Evolutionary conservation across 2,329 filamentous ascomycete species (phyloP), one percentile per base, ranked within the genome.

Genomic region (Metarhizium robertsii): DNA sequence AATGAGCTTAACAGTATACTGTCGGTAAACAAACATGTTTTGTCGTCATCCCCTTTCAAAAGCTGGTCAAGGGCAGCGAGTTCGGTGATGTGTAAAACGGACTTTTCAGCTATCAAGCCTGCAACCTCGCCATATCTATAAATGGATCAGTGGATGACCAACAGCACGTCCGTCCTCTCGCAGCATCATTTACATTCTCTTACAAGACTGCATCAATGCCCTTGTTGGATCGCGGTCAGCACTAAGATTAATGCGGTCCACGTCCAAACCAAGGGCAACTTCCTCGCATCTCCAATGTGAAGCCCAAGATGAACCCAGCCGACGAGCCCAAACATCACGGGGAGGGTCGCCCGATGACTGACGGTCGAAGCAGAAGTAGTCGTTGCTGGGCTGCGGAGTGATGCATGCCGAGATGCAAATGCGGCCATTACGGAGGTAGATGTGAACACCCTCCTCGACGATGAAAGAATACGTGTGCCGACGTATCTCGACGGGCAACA

Each of bases 221-320:
- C 45, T 25, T 6, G 48, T 38, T 4, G 56, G 30, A 11, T 56
- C 52, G 32, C 50, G 48, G 16, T 38, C 25, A 7, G 42, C 18
- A 7, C n/a, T 46, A 34, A 20, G n/a, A 32, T 45, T 25, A 6
- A 50, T n/a, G 32, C 11, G 13, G 16, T 54, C 36, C 8, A 14
- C 11, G 43, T 43, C 32, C 36, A 54, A 43, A 34, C 50, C 36
- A 50, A 55, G 47, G 36, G 55, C 53, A 29, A 55, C 53, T 46
- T 58, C 56, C 40, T 58, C 56, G 43, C 56, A 58, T 53, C 56
- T 47, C 56, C 56, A 58, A 42, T 58, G 56, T 5, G 11, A 30
- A 20, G 54, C 53, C 56, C 56, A 58, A 7, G 56, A 14, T 1
- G 56, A 58, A n/a, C 10, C 6, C 13, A 58, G 48, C 14, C 56